Evolutionary conservation across 2,329 filamentous ascomycete species (phyloP), one percentile per base, ranked within the genome.

Genomic region (Ploettnerulaceae sp.): DNA sequence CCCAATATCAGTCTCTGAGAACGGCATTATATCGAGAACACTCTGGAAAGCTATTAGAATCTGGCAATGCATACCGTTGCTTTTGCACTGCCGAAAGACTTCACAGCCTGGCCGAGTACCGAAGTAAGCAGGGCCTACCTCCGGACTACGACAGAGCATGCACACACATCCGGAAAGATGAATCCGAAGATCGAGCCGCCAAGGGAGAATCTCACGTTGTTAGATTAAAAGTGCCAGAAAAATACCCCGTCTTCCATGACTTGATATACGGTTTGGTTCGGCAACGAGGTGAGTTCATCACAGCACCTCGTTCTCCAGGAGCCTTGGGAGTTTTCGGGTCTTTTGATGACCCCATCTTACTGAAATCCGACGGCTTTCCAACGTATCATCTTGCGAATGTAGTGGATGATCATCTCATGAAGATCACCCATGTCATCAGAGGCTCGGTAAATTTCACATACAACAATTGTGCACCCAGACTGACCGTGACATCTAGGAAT

Each of bases 361-460:
- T 96, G 50, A 98, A 98, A 66, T 84, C 82, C 0, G 93, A 98
- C 63, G 90, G 89, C 0, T 86, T 86, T 54, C 93, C 93, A 0
- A 98, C 94, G 0, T 98, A 98, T 62, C 93, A 98, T 66, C 83
- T 98, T 51, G 93, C 93, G 4, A 98, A 97, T 61, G 91, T 98
- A 7, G 84, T 98, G 4, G 93, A 98, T 62, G 93, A 98, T 61
- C 88, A 96, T 65, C 73, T 85, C 50, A 98, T 98, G 93, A 71
- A 87, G 49, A 94, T 98, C 56, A 96, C 90, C 0, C 91, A 97
- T 66, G 93, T 98, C 11, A 86, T 98, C 48, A 82, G 93, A 32
- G 93, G 91, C 43, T 84, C 85, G 20, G 83, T 86, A 67, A 59
- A 76, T 66, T 17, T 31, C 4, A 4, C 4, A 20, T 25, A 21